phyloP scores from a whole-genome alignment of 2,329 filamentous ascomycete species.

The Beauveria sp. region DNA sequence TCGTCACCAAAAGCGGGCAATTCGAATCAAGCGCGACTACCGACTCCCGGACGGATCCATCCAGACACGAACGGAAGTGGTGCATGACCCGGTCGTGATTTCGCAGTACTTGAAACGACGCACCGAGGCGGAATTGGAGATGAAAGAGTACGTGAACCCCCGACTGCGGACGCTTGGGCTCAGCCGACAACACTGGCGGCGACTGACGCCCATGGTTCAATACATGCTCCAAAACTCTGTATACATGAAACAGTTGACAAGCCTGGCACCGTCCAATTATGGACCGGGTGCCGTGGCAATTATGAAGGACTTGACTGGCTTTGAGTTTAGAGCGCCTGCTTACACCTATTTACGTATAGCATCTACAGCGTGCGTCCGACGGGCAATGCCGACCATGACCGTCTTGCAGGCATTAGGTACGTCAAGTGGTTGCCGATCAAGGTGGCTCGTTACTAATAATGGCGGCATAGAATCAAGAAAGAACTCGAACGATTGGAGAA shows the following conservation, averaged over 20 bases:
- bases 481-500: constrained; percentile 78
- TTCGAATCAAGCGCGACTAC: constrained; percentile 64
- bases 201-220: background rate
- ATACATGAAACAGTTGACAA: background rate
- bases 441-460: constrained; percentile 12
- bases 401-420: constrained; percentile 37
- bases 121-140: constrained; percentile 59
- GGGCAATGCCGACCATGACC: constrained; percentile 43
- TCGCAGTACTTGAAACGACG: constrained; percentile 78
- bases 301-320: constrained; percentile 23
- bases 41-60: constrained; percentile 37
- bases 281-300: constrained; percentile 24
- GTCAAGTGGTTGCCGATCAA: constrained; percentile 3
- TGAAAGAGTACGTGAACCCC: constrained; percentile 56
- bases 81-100: constrained; percentile 81
- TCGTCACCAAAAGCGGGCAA: constrained; percentile 58
- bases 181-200: background rate
- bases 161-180: background rate
- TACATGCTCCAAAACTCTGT: background rate
- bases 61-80: constrained; percentile 57
- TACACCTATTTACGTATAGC: constrained; percentile 34
- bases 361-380: constrained; percentile 43
- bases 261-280: constrained; percentile 11
- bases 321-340: constrained; percentile 29
- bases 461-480: constrained; percentile 31